These are phyloP conservation scores for Kwoniella shivajii DNA, from an alignment of 1,284 basidiomycete species.

Conservation along the genomic window DNA sequence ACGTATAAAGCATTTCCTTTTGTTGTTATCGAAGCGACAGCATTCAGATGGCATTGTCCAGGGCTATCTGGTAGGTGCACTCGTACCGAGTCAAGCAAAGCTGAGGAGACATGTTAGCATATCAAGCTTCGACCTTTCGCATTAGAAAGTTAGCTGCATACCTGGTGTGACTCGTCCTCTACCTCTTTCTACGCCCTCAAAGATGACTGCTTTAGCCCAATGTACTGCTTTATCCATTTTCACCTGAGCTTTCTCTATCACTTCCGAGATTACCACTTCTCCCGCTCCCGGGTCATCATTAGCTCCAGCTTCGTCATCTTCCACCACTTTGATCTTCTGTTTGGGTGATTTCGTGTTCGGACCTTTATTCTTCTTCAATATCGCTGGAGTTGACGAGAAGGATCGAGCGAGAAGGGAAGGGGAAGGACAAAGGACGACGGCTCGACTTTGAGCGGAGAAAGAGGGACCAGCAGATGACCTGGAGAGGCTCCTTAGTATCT, in stretches of 20 bases:
- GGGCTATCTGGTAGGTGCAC: conserved; percentile 38
- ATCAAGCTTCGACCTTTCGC: background rate
- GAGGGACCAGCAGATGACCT: background rate
- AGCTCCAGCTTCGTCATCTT: conserved; percentile 16
- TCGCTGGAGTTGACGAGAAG: conserved; percentile 26
- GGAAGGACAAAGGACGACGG: background rate
- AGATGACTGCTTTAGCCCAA: conserved; percentile 46
- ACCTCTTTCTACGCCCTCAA: conserved; percentile 51
- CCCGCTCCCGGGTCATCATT: conserved; percentile 24
- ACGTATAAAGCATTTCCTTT: conserved; percentile 42
- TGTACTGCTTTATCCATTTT: conserved; percentile 50
- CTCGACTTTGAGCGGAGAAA: background rate
- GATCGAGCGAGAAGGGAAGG: conserved; percentile 7
- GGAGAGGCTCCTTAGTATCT: background rate
- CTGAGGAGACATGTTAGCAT: conserved; percentile 23
- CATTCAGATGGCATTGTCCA: conserved; percentile 38
- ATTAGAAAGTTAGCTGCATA: conserved; percentile 21
- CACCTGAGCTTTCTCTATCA: conserved; percentile 34
- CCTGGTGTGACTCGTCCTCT: conserved; percentile 49
- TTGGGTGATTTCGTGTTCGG: conserved; percentile 20
- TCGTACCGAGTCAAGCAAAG: conserved; percentile 49
- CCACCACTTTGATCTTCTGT: conserved; percentile 13
- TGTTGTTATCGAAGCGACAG: conserved; percentile 49
- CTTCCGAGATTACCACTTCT: conserved; percentile 23
- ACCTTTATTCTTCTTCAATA: conserved; percentile 39